These are phyloP conservation scores for Saccharum officinarum DNA, from an alignment of 176 grass and related monocot genomes.

Conservation along the genomic window DNA sequence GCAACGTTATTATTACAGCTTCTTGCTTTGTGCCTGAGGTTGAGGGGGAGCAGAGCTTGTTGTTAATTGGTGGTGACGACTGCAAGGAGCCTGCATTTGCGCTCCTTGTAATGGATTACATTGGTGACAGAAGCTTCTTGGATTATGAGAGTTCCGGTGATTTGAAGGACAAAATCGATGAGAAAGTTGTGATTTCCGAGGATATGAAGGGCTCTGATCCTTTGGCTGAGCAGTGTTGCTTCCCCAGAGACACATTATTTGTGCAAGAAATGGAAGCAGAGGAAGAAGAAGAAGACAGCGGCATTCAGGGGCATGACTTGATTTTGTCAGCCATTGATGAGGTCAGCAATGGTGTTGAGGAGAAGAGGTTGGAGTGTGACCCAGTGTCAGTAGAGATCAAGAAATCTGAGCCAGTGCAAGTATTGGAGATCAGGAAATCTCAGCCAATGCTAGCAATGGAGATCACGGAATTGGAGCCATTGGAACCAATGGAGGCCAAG, in stretches of 20 bases:
- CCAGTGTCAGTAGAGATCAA: conserved; percentile 30
- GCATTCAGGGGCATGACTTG: neutral
- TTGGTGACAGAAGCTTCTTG: neutral
- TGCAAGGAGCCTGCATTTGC: neutral
- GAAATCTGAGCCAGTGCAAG: conserved; percentile 15
- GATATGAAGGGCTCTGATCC: conserved; percentile 13
- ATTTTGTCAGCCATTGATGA: neutral
- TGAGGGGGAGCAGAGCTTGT: neutral
- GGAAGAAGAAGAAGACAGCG: neutral
- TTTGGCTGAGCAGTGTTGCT: neutral
- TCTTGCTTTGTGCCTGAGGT: conserved; percentile 22
- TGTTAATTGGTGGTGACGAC: neutral
- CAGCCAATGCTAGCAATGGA: neutral
- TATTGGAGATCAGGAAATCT: neutral
- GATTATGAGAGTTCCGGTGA: neutral
- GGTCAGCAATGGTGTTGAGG: neutral
- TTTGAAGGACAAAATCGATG: conserved; percentile 31
- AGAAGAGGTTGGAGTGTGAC: conserved; percentile 48
- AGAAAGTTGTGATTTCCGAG: conserved; percentile 43
- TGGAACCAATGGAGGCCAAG: neutral
- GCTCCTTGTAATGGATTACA: neutral
- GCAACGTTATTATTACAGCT: neutral
- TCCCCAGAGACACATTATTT: neutral
- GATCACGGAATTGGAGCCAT: neutral
- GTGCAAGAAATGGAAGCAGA: conserved; percentile 17